Evolutionary conservation across 441 rosid genomes (phyloP), one percentile per base, ranked within the genome.

Genomic region (Biscutella laevigata): DNA sequence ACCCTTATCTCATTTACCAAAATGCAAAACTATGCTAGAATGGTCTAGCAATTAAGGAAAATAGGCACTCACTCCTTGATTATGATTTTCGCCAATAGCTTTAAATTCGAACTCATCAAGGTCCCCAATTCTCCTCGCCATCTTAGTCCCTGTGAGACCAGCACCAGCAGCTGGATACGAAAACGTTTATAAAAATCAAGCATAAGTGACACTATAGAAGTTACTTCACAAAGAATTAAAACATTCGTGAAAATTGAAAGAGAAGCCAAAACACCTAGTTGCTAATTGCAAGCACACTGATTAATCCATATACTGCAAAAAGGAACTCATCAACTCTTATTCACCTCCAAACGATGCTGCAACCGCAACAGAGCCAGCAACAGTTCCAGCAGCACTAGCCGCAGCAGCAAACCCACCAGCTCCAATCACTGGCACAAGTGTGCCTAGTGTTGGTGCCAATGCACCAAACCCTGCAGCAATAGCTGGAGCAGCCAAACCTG

Each of bases 341-440:
- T 73, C 71, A 91, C 98, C 98, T 85, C 98, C 98, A 80, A 88
- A 91, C 26, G 96, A 88, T 56, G 95, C 95, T 61, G 96, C 96
- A 69, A 91, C 87, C 28, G 91, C 96, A 77, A 81, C 90, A 45
- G 98, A 85, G 52, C 98, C 98, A 68, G 86, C 94, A 67, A 81
- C 82, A 42, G 95, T 81, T 80, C 98, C 95, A 9, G 96, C 91
- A 56, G 96, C 98, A 60, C 79, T 88, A 55, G 96, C 98, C 35
- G 86, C 98, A 43, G 96, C 96, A 49, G 96, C 88, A 72, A 85
- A 88, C 63, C 98, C 91, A 57, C 91, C 72, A 14, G 87, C 96
- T 65, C 98, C 96, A 63, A 91, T 82, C 12, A 82, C 88, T 14
- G 98, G 98, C 44, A 91, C 61, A 55, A 91, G 57, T 62, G 91